Base-by-base conservation (phyloP, 2,329 filamentous ascomycete genomes). In the Sporothrix pallida region DNA sequence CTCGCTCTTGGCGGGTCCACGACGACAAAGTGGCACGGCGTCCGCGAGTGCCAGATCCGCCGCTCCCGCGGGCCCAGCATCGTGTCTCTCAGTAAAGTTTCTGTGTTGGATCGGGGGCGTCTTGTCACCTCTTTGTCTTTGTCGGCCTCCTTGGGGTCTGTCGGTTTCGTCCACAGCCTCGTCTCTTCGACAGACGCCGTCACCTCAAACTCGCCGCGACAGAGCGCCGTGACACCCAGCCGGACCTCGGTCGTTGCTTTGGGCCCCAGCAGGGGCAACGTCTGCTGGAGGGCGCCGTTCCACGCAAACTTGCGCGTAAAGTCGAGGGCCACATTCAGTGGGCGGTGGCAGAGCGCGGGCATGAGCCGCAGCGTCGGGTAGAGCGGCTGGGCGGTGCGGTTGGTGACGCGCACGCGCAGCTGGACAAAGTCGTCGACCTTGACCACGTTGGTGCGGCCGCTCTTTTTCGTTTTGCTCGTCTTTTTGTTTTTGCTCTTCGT, bases 111-210 rank as follows among this genome's bases (percentile, higher is more conserved):
- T 75, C 86, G 80, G 68, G 81, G 81, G 74, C 85, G 81, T 10
- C 75, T 77, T 26, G 23, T 26, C 23, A 26, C 23, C 72, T 31
- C 74, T 65, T 74, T 75, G 74, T 77, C 78, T 48, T 79, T 75
- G 74, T 75, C 72, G 63, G 75, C 77, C 31, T 76, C 79, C 50
- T 71, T 75, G 37, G 2, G n/a, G n/a, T 65, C 20, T 12, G 3
- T 13, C 20, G 62, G 37, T n/a, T 20, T 48, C n/a, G 77, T 79
- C 83, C 83, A 86, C 8, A 93, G 79, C 75, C 87, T 86, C 2
- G 92, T 89, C 84, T 98, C 95, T 82, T 98, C 95, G 0, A 97
- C 89, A 13, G 89, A 91, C 5, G 91, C 94, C 31, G 89, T 89
- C 26, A 97, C 86, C 81, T 97, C 94, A 80, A 95, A 97, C 76